phyloP scores from a whole-genome alignment of 306 rosid species.

The Vigna nakashimae region DNA sequence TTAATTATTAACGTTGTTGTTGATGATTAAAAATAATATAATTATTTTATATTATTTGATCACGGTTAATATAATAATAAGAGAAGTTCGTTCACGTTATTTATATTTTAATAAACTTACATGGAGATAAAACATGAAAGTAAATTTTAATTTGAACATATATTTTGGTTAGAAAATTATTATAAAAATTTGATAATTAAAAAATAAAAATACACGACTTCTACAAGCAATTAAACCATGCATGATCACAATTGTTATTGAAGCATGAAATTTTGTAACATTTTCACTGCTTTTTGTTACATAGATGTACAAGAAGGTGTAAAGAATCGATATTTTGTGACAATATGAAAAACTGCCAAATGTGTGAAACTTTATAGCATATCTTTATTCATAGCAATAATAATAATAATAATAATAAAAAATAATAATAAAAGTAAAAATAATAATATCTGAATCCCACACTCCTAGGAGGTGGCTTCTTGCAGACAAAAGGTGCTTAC shows the following conservation, averaged over 20 bases:
- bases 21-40: too few relatives aligned
- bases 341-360: slow-evolving; percentile 66
- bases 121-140: too few relatives aligned
- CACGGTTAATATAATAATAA: too few relatives aligned
- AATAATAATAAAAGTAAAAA: too few relatives aligned
- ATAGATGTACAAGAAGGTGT: slow-evolving; percentile 40
- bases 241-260: slow-evolving; percentile 13
- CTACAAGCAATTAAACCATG: slow-evolving; percentile 6
- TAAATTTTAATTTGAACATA: too few relatives aligned
- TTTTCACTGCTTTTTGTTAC: slow-evolving; percentile 44
- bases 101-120: too few relatives aligned
- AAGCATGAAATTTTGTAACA: slow-evolving; percentile 5
- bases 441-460: slow-evolving; percentile 55
- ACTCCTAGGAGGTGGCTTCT: slow-evolving; percentile 85
- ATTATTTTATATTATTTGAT: too few relatives aligned
- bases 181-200: too few relatives aligned
- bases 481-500: slow-evolving; percentile 73
- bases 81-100: too few relatives aligned
- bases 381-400: slow-evolving; percentile 59
- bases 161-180: too few relatives aligned
- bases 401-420: slow-evolving; percentile 32
- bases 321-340: slow-evolving; percentile 47
- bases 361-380: slow-evolving; percentile 60
- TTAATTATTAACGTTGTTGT: too few relatives aligned
- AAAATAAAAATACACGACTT: background rate